Conservation (phyloP, 306 rosid species). For the Astragalus membranaceus region DNA sequence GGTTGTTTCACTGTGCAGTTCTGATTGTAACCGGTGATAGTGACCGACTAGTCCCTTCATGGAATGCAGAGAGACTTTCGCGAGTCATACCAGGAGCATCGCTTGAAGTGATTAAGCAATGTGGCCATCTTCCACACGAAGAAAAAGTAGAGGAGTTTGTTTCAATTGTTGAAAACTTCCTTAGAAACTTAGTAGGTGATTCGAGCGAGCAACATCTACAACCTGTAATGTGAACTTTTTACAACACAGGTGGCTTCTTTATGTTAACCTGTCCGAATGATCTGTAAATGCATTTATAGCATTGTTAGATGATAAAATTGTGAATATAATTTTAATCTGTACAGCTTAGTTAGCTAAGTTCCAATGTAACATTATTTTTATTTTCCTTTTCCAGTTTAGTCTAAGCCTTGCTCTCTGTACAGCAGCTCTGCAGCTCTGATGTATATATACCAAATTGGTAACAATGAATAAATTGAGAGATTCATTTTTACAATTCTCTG, state of each 20-base stretch:
- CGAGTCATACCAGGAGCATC: slow-evolving; percentile 67
- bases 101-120: slow-evolving; percentile 62
- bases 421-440: too few relatives aligned
- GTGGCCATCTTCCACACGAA: slow-evolving; percentile 93
- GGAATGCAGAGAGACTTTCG: slow-evolving; percentile 89
- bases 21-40: slow-evolving; percentile 80
- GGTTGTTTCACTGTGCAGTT: slow-evolving; percentile 45
- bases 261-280: neutral
- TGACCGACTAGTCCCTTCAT: slow-evolving; percentile 73
- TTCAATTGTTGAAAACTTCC: slow-evolving; percentile 65
- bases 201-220: slow-evolving; percentile 33
- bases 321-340: too few relatives aligned
- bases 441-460: too few relatives aligned
- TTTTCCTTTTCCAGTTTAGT: too few relatives aligned
- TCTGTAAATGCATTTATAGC: slow-evolving; percentile 11
- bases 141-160: slow-evolving; percentile 78
- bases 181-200: slow-evolving; percentile 34
- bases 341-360: too few relatives aligned
- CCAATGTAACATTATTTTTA: too few relatives aligned
- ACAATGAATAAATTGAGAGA: too few relatives aligned
- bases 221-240: slow-evolving; percentile 20
- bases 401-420: too few relatives aligned
- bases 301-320: too few relatives aligned
- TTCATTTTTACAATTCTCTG: too few relatives aligned
- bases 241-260: neutral